Conservation (phyloP, 257 asterid species). For the Eucommia ulmoides region DNA sequence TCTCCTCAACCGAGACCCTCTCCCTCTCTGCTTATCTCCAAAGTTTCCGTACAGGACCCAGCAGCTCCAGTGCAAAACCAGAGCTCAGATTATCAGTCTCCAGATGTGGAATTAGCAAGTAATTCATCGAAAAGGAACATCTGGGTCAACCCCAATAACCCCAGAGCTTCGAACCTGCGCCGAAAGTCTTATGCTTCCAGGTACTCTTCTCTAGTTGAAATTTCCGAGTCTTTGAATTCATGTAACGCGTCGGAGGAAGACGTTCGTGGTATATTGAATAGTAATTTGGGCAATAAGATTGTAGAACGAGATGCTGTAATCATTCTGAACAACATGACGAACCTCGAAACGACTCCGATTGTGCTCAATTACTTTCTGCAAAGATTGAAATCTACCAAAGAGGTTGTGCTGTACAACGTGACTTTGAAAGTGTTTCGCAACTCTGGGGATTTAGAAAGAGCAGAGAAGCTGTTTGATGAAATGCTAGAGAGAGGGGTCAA, state of each 20-base stretch:
- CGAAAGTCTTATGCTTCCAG: constrained; percentile 40
- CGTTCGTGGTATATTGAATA: constrained; percentile 18
- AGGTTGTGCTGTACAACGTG: constrained; percentile 64
- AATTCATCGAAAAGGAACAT: constrained; percentile 35
- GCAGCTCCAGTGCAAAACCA: constrained; percentile 12
- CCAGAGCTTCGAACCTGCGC: constrained; percentile 44
- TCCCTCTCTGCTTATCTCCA: constrained; percentile 7
- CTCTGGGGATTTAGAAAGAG: constrained; percentile 43
- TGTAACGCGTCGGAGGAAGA: constrained; percentile 38
- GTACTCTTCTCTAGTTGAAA: constrained; percentile 42
- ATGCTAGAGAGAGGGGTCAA: constrained; percentile 64
- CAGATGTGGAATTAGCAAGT: constrained; percentile 14
- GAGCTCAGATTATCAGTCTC: constrained; percentile 17
- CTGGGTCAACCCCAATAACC: constrained; percentile 84
- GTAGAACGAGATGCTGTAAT: constrained; percentile 57
- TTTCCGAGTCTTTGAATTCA: constrained; percentile 45
- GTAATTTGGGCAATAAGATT: constrained; percentile 24
- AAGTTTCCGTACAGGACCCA: constrained; percentile 22
- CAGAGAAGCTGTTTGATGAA: constrained; percentile 43
- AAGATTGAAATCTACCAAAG: constrained; percentile 20
- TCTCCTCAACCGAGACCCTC: constrained; percentile 16
- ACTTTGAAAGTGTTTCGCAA: constrained; percentile 67
- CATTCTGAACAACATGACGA: constrained; percentile 63
- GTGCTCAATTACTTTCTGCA: constrained; percentile 46
- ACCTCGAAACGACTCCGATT: constrained; percentile 31